Percentiles rank a stretch among this genome's conserved stretches.
phyloP scores from a whole-genome alignment of 2,329 filamentous ascomycete species.

The Pezicula neosporulosa region DNA sequence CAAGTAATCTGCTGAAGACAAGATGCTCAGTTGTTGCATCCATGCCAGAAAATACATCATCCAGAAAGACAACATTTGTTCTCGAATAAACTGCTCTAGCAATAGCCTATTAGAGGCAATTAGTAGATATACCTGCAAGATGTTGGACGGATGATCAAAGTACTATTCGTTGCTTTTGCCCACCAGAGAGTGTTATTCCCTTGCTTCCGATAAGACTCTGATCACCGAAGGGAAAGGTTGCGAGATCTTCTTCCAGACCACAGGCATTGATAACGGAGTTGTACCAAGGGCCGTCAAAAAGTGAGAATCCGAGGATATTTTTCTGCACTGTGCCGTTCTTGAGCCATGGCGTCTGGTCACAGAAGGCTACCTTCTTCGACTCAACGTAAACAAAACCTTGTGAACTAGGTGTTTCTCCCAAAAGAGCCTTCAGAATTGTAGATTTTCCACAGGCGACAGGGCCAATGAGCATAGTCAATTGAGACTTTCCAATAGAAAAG shows the following conservation, averaged over 20 bases:
- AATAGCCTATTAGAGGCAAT: neutral
- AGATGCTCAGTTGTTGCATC: conserved; percentile 1
- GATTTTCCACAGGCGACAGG: conserved; percentile 29
- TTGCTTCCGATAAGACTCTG: conserved; percentile 24
- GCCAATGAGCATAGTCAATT: conserved; percentile 24
- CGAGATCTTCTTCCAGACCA: conserved; percentile 18
- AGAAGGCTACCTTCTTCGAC: conserved; percentile 31
- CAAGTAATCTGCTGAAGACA: conserved; percentile 7
- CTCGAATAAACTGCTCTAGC: neutral
- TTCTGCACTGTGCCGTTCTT: conserved; percentile 36
- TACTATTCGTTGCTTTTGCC: conserved; percentile 21
- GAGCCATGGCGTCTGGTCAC: conserved; percentile 41
- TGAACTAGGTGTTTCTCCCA: conserved; percentile 16
- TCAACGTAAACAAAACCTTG: conserved; percentile 10
- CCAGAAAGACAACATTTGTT: conserved; percentile 1
- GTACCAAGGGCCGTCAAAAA: conserved; percentile 25
- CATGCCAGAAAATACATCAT: neutral
- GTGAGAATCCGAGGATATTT: conserved; percentile 32
- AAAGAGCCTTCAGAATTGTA: conserved; percentile 22
- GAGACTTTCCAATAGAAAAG: neutral
- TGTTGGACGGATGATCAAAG: neutral
- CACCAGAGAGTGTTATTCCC: conserved; percentile 27
- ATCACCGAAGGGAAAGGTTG: conserved; percentile 22
- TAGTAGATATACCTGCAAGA: neutral
- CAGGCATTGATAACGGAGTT: conserved; percentile 19